Conservation (phyloP, 176 grass and related monocot genomes). For the Lolium perenne region DNA sequence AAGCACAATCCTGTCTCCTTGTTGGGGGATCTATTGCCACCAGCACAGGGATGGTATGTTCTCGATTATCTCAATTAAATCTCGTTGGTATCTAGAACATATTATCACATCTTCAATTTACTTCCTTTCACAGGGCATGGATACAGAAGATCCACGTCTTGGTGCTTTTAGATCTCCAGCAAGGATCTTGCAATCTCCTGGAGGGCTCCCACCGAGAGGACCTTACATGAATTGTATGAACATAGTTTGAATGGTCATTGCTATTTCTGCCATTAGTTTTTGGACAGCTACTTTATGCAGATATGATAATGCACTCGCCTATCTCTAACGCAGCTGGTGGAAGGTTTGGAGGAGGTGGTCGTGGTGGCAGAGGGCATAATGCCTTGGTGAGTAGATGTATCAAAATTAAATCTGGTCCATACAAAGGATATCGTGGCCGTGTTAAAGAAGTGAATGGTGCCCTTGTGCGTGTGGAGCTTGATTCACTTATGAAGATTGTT, state of each 20-base stretch:
- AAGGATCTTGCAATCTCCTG: slow-evolving; percentile 57
- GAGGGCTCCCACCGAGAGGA: slow-evolving; percentile 63
- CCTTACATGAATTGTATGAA: slow-evolving; percentile 59
- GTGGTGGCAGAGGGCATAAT: slow-evolving; percentile 70
- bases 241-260: slow-evolving; percentile 12
- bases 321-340: slow-evolving; percentile 44
- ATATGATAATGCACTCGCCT: slow-evolving; percentile 11
- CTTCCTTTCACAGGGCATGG: slow-evolving; percentile 43
- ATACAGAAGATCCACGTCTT: slow-evolving; percentile 52
- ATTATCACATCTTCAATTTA: slow-evolving; percentile 17
- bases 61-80: slow-evolving; percentile 1
- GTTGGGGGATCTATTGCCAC: slow-evolving; percentile 59
- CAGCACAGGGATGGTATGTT: slow-evolving; percentile 43
- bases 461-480: slow-evolving; percentile 75
- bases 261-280: slow-evolving; percentile 8
- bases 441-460: slow-evolving; percentile 73
- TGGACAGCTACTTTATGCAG: not conserved
- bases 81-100: slow-evolving; percentile 6
- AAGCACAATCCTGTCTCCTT: slow-evolving; percentile 77
- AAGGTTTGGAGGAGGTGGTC: slow-evolving; percentile 56
- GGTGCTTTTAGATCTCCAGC: slow-evolving; percentile 57
- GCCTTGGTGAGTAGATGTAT: slow-evolving; percentile 66
- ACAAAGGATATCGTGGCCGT: slow-evolving; percentile 79
- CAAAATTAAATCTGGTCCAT: slow-evolving; percentile 74
- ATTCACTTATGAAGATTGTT: slow-evolving; percentile 80